phyloP scores from a whole-genome alignment of 2,329 filamentous ascomycete species.

The Hymenoscyphus fructigenus region DNA sequence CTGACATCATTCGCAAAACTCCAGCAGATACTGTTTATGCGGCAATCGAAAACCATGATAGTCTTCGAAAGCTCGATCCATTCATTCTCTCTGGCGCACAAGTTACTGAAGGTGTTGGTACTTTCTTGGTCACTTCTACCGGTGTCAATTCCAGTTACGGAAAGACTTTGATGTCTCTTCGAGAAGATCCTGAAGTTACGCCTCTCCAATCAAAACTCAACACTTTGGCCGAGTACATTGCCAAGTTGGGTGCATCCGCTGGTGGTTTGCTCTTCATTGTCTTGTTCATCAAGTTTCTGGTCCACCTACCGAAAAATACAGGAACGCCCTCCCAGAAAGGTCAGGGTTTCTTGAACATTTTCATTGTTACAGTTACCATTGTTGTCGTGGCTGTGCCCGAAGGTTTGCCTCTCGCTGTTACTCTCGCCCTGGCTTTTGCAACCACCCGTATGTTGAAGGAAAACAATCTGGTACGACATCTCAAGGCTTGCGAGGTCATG shows the following conservation, averaged over 20 bases:
- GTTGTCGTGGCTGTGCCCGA: slow-evolving; percentile 70
- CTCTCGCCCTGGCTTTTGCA: slow-evolving; percentile 65
- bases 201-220: slow-evolving; percentile 78
- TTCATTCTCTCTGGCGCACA: slow-evolving; percentile 81
- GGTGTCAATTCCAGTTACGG: slow-evolving; percentile 74
- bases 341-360: slow-evolving; percentile 59
- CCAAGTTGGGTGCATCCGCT: slow-evolving; percentile 70
- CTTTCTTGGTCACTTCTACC: slow-evolving; percentile 72
- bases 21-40: slow-evolving; percentile 63
- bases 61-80: slow-evolving; percentile 67
- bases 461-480: slow-evolving; percentile 67
- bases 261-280: slow-evolving; percentile 76
- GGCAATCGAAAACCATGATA: slow-evolving; percentile 59
- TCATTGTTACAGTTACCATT: slow-evolving; percentile 65
- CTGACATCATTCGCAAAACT: slow-evolving; percentile 68
- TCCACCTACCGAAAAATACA: slow-evolving; percentile 52
- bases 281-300: slow-evolving; percentile 75
- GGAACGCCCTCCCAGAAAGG: slow-evolving; percentile 54
- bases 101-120: slow-evolving; percentile 72
- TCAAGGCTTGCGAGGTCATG: slow-evolving; percentile 70
- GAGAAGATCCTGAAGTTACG: slow-evolving; percentile 74
- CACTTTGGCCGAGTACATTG: slow-evolving; percentile 74
- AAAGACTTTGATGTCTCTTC: slow-evolving; percentile 75
- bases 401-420: slow-evolving; percentile 66
- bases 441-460: slow-evolving; percentile 68